Base-by-base conservation (phyloP, 441 rosid species). In the Capsella rubella region DNA sequence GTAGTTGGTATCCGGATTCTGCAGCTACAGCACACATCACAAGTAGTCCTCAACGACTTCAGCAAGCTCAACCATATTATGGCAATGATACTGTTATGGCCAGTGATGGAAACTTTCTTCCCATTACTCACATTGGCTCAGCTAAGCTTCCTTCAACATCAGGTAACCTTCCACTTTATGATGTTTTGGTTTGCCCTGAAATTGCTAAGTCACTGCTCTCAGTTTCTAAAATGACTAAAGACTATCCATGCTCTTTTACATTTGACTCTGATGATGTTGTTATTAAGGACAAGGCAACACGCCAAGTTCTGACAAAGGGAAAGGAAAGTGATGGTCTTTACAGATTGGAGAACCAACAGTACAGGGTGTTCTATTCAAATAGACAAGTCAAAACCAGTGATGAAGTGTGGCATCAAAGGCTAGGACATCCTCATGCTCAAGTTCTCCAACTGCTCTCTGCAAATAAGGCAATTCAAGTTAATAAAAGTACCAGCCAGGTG, bases 81-180 rank as follows among this genome's bases (percentile, higher is more conserved):
- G 47, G 29, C 0, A 2, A 0, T 3, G 64, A 58, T 4, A 8
- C 31, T 0, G n/a, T 58, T 0, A 37, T 58, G 39, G 51, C 39
- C 0, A 50, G 61, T 1, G 39, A 67, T 52, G 71, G 71, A 0
- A 37, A 37, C 1, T 37, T 37, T 0, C 6, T 52, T 0, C 60
- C 71, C 0, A 67, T 67, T 0, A 67, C 61, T 2, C 39, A 51
- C 1, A 4, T 6, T 0, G 58, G 47, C 0, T 32, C 70, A 0
- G 3, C 54, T 0, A 1, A 0, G 0, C 14, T 42, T 1, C 14
- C 6, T 0, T 42, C 46, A 0, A 9, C 3, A 0, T 28, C 55
- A 64, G 29, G 42, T 64, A 64, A 0, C 3, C 15, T 64, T 1
- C 28, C 15, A 4, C 6, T 64, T 0, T 31, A 46, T 0, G 55